Percentiles rank a stretch among this genome's conserved stretches.
These are phyloP conservation scores for Ustilago curta DNA, from an alignment of 1,284 basidiomycete genomes.

Conservation along the genomic window DNA sequence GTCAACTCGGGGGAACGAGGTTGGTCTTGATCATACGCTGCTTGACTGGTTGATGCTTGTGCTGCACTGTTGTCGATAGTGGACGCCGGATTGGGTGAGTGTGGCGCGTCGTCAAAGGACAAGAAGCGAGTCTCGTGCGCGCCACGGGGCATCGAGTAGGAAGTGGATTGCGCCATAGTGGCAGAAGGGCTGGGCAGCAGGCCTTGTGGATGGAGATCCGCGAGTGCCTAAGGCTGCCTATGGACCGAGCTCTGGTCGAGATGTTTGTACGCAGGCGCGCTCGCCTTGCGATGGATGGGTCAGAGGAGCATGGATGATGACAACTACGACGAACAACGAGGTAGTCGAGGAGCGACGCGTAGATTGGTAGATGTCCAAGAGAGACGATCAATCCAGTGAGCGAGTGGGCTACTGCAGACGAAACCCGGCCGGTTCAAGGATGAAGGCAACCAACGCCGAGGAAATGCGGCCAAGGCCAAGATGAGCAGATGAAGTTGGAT, in stretches of 20 bases:
- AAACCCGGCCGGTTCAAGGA: neutral
- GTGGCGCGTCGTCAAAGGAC: conserved; percentile 30
- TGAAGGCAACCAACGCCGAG: neutral
- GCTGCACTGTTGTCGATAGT: neutral
- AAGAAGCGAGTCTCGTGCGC: conserved; percentile 28
- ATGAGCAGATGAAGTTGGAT: neutral
- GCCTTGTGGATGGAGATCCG: neutral
- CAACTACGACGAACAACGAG: neutral
- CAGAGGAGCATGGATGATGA: conserved; percentile 14
- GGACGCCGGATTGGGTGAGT: conserved; percentile 18
- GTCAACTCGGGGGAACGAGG: conserved; percentile 3
- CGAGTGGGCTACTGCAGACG: neutral
- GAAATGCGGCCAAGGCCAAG: neutral
- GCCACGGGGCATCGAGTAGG: conserved; percentile 8
- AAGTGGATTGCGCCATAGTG: conserved; percentile 21
- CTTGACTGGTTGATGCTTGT: neutral
- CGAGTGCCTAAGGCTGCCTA: neutral
- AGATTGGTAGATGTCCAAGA: neutral
- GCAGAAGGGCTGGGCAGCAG: neutral
- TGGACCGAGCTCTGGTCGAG: neutral
- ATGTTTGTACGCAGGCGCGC: conserved; percentile 8
- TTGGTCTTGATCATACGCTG: neutral
- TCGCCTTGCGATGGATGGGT: conserved; percentile 7
- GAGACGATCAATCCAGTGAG: neutral
- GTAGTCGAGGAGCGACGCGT: neutral